A percentile compares a stretch with the other conserved stretches of the same genome.
Evolutionary conservation across 2,329 filamentous ascomycete species (phyloP).

Genomic region (Alternaria consortialis): DNA sequence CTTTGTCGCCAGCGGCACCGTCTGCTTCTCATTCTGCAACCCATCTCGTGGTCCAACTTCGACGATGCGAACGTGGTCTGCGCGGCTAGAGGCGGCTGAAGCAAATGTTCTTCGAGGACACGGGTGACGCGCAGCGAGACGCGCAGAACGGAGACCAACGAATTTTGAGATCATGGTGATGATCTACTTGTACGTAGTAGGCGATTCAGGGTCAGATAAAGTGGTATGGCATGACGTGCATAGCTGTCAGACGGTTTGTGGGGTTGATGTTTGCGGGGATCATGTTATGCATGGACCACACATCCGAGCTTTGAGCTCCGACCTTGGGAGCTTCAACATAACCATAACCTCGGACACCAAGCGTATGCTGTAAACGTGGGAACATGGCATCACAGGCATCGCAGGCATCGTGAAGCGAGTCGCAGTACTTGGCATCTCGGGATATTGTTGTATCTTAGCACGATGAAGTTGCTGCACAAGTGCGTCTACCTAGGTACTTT

Average conservation of each 20-base stretch:
- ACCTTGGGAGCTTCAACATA: neutral
- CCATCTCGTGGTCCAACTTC: slow-evolving; percentile 88
- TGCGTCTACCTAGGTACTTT: neutral
- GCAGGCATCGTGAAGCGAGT: neutral
- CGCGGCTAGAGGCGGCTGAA: slow-evolving; percentile 43
- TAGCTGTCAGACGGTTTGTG: slow-evolving; percentile 19
- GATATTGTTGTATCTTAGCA: neutral
- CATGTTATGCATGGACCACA: slow-evolving; percentile 21
- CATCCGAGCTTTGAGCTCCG: slow-evolving; percentile 2
- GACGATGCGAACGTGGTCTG: slow-evolving; percentile 68
- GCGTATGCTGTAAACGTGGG: neutral
- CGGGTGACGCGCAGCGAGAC: slow-evolving; percentile 49
- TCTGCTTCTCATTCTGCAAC: slow-evolving; percentile 83
- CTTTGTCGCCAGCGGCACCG: slow-evolving; percentile 76
- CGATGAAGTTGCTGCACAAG: neutral
- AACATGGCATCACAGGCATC: neutral
- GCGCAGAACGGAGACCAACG: slow-evolving; percentile 42
- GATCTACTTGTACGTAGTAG: neutral
- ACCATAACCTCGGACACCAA: neutral
- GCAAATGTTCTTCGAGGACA: slow-evolving; percentile 41
- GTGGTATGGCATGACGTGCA: slow-evolving; percentile 19
- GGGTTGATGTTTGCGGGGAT: slow-evolving; percentile 27
- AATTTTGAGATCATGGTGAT: slow-evolving; percentile 44
- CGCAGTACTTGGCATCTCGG: slow-evolving; percentile 1
- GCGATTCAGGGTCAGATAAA: neutral